Percentiles rank a stretch among this genome's conserved stretches.
Conservation (phyloP, 108 stramenopile genomes). For the Pinguiococcus pyrenoidosus region DNA sequence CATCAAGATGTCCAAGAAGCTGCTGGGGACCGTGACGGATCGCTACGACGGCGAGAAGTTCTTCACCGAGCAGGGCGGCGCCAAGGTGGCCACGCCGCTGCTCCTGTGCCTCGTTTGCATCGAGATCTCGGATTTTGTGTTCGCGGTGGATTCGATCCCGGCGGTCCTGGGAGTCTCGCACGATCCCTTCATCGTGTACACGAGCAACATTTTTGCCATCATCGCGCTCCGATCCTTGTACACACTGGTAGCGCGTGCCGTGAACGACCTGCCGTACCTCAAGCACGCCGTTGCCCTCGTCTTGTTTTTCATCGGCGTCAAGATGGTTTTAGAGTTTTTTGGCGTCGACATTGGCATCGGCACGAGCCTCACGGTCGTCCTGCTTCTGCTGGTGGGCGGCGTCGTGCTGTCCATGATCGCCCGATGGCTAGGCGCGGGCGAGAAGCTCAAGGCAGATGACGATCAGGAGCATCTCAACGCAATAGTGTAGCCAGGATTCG, state of each 20-base stretch:
- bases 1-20: conserved; percentile 4
- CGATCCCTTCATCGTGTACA: neutral
- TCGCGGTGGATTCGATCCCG: neutral
- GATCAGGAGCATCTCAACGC: too few species aligned
- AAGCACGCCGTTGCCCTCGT: too few species aligned
- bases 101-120: neutral
- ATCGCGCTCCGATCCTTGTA: neutral
- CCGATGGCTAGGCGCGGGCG: too few species aligned
- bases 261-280: neutral
- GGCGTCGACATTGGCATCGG: neutral
- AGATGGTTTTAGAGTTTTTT: too few species aligned
- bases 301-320: too few species aligned
- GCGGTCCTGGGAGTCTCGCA: neutral
- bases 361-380: neutral
- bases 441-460: too few species aligned
- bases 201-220: conserved; percentile 1
- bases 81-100: neutral
- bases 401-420: neutral
- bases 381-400: neutral
- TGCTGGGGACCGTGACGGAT: conserved; percentile 19
- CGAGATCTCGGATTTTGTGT: neutral
- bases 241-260: neutral
- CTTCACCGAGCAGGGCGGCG: conserved; percentile 7
- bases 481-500: too few species aligned
- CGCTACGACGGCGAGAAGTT: conserved; percentile 25